phyloP scores from a whole-genome alignment of 371 early-diverging fungal species.

The Mucor mucedo region DNA sequence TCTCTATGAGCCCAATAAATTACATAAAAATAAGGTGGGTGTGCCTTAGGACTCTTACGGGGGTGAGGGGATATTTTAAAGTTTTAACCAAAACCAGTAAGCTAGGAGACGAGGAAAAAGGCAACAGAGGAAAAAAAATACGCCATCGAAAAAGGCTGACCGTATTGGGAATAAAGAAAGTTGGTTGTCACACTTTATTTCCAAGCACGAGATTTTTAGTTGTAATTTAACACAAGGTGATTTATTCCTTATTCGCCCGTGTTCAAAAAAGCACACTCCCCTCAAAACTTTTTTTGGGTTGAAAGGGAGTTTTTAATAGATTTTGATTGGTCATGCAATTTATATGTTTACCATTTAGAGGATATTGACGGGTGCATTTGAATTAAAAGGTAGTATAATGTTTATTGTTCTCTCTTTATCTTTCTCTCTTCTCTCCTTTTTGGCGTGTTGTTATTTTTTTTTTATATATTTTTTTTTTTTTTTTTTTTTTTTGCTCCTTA shows the following conservation, averaged over 20 bases:
- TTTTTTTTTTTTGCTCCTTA: not conserved
- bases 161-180: slow-evolving; percentile 1
- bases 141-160: no score
- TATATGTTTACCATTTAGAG: slow-evolving; percentile 16
- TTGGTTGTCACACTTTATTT: slow-evolving; percentile 19
- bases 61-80: no score
- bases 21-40: no score
- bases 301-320: not conserved
- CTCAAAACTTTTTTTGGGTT: not conserved
- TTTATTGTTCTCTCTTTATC: slow-evolving; percentile 16
- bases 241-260: slow-evolving; percentile 5
- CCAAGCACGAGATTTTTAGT: slow-evolving; percentile 23
- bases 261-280: not conserved
- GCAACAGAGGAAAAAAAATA: no score
- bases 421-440: slow-evolving; percentile 6
- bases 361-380: slow-evolving; percentile 4
- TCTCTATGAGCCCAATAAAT: no score
- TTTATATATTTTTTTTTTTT: slow-evolving; percentile 9
- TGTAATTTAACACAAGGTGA: slow-evolving; percentile 23
- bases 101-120: no score
- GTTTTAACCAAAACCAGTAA: no score
- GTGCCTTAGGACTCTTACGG: no score
- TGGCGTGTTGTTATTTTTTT: slow-evolving; percentile 16
- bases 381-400: slow-evolving; percentile 6
- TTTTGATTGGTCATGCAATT: slow-evolving; percentile 16